Percentiles rank a stretch among this genome's conserved stretches.
Conservation (phyloP, 2,329 filamentous ascomycete genomes). For the Monilinia vaccinii-corymbosi region DNA sequence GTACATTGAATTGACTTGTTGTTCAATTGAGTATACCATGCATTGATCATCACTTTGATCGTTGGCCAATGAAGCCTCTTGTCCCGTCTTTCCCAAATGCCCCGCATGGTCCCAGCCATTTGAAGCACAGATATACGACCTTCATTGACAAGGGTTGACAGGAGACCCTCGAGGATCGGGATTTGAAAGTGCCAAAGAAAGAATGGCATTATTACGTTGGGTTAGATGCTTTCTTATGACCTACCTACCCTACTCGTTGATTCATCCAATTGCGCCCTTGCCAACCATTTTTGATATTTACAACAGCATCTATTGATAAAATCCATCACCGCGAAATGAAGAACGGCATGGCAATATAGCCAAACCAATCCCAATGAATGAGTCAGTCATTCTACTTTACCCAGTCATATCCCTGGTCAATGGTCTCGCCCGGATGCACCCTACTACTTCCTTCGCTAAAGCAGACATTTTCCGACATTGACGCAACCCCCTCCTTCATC, state of each 20-base stretch:
- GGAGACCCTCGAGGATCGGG: neutral
- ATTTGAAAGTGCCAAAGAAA: neutral
- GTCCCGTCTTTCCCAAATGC: neutral
- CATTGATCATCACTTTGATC: neutral
- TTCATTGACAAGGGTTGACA: neutral
- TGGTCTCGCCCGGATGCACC: constrained; percentile 4
- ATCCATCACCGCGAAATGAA: neutral
- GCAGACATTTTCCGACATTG: constrained; percentile 3
- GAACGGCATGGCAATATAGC: neutral
- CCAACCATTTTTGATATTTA: neutral
- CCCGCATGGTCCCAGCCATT: neutral
- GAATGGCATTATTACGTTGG: neutral
- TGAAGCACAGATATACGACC: neutral
- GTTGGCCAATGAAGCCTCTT: neutral
- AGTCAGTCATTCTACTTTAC: neutral
- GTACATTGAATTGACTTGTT: neutral
- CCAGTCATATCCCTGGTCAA: neutral
- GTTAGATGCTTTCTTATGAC: neutral
- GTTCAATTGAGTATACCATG: neutral
- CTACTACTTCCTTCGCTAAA: constrained; percentile 6
- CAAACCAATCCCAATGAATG: neutral
- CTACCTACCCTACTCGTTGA: neutral
- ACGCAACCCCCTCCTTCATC: neutral
- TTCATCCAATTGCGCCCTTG: neutral
- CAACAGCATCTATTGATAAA: neutral